Base-by-base conservation (phyloP, 1,284 basidiomycete species). In the Peniophora sp. region DNA sequence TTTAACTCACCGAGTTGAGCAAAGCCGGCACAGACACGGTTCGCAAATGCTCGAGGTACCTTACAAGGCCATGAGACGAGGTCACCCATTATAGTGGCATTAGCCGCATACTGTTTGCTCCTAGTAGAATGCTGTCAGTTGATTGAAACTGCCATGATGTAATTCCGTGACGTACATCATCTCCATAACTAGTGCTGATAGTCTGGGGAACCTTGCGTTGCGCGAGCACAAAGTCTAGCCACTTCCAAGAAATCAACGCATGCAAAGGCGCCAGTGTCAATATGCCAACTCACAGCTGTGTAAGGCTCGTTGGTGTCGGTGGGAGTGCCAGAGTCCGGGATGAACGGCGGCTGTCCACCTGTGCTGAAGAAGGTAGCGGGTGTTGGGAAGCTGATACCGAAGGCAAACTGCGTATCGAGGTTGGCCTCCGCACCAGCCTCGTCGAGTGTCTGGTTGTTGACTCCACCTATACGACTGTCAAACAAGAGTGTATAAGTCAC, bases 351-450 rank as follows among this genome's bases (percentile, higher is more conserved):
- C 2, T 62, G 63, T 20, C 78, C 82, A 41, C 65, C 78, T 15
- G 81, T 85, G 9, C 82, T 78, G 62, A 66, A 87, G 61, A 80
- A 83, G 10, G 70, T 80, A 5, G 66, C 73, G 51, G 66, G 72
- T 32, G 69, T 72, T 18, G 68, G 67, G 54, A 72, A 73, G 1
- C 80, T 70, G 23, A 86, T 53, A 22, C 84, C 85, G 55, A 78
- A 82, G 1, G 74, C 83, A 67, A 76, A 85, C 62, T 83, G 85
- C 6, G 70, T 74, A 62, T 87, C 89, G 53, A 92, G 65, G 58
- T 88, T 75, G 12, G 87, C 88, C 64, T 92, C 88, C 3, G 59
- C 62, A 1, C 85, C 86, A 11, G 85, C 78, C 17, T 68, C 66
- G 0, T 63, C 60, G 15, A 68, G 54, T 34, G 60, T 78, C 63